Percentiles rank a stretch among this genome's conserved stretches.
phyloP scores from a whole-genome alignment of 2,329 filamentous ascomycete species.

The Stagonosporopsis tanaceti region DNA sequence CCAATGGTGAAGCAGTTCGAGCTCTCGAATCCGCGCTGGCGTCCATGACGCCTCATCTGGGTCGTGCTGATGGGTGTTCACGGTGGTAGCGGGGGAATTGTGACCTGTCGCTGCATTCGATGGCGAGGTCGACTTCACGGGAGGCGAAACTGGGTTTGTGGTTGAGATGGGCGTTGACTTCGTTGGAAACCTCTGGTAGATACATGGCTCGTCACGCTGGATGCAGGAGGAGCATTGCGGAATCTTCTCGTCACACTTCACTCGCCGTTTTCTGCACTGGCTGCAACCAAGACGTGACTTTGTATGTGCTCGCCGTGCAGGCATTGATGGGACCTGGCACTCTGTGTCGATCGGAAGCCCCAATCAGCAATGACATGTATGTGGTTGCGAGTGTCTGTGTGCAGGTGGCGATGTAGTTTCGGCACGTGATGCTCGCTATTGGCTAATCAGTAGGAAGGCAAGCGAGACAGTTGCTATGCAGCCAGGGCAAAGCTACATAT shows the following conservation, averaged over 20 bases:
- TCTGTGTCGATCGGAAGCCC: neutral
- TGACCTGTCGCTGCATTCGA: conserved; percentile 1
- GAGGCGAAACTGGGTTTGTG: neutral
- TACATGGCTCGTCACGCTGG: conserved; percentile 16
- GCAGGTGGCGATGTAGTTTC: neutral
- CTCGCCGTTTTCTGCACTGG: conserved; percentile 23
- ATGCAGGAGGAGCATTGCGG: conserved; percentile 19
- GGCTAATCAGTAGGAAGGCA: neutral
- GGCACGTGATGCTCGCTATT: neutral
- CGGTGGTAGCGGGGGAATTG: conserved; percentile 1
- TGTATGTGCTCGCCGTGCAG: conserved; percentile 19
- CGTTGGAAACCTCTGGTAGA: conserved; percentile 14
- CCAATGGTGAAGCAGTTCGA: conserved; percentile 25
- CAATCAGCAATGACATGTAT: neutral
- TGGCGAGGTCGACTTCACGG: neutral
- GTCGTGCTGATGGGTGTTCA: neutral
- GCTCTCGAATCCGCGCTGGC: conserved; percentile 14
- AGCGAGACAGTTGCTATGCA: neutral
- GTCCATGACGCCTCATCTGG: neutral
- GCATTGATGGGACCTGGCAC: conserved; percentile 13
- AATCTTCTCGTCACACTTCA: conserved; percentile 23
- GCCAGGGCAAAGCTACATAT: no score
- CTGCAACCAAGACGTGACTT: conserved; percentile 26
- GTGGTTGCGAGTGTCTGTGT: neutral
- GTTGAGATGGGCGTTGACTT: conserved; percentile 4